A percentile compares a stretch with the other conserved stretches of the same genome.
phyloP scores from a whole-genome alignment of 1,284 basidiomycete species.

The Meripilus lineatus region DNA sequence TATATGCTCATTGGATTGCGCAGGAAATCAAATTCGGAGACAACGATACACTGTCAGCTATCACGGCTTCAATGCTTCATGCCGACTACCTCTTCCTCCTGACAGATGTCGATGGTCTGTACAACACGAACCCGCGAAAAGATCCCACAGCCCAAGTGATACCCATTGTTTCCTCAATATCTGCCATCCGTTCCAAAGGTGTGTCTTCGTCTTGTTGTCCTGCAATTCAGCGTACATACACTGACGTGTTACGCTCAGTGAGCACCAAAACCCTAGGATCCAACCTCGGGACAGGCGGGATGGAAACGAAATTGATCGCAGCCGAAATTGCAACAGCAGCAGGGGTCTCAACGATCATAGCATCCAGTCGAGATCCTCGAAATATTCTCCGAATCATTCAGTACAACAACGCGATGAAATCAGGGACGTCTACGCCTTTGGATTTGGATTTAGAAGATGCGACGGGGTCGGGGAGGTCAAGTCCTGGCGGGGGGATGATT shows the following conservation, averaged over 20 bases:
- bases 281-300: slow-evolving; percentile 93
- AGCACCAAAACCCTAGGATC: slow-evolving; percentile 91
- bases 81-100: slow-evolving; percentile 96
- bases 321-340: slow-evolving; percentile 96
- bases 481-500: slow-evolving; percentile 35
- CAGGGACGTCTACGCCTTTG: slow-evolving; percentile 26
- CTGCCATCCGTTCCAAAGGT: slow-evolving; percentile 81
- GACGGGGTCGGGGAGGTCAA: slow-evolving; percentile 32
- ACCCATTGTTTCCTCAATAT: slow-evolving; percentile 79
- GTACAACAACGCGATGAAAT: slow-evolving; percentile 49
- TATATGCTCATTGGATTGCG: no score
- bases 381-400: slow-evolving; percentile 83
- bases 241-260: no score
- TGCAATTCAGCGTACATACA: no score
- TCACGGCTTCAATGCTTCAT: slow-evolving; percentile 95
- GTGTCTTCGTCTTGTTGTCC: slow-evolving; percentile 13
- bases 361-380: slow-evolving; percentile 75
- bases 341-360: slow-evolving; percentile 92
- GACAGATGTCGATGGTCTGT: slow-evolving; percentile 96
- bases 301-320: slow-evolving; percentile 99
- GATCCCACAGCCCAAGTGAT: slow-evolving; percentile 82
- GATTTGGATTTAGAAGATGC: no score
- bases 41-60: slow-evolving; percentile 97
- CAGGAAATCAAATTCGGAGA: slow-evolving; percentile 99
- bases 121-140: slow-evolving; percentile 92